These are phyloP conservation scores for Coemansia reversa DNA, from an alignment of 192 early-diverging fungal species.

Conservation along the genomic window DNA sequence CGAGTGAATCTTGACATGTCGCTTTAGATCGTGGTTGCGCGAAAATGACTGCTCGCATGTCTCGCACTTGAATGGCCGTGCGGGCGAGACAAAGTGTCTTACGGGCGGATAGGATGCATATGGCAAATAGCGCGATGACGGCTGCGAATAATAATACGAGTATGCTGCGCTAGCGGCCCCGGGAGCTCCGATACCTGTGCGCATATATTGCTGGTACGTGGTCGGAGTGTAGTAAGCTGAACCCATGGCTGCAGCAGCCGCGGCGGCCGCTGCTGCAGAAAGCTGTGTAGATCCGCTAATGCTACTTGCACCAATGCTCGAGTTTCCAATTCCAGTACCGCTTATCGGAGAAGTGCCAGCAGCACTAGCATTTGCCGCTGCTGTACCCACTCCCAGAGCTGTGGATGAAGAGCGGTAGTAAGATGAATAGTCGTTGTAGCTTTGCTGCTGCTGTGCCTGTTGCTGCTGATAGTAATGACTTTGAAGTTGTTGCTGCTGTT, in stretches of 20 bases:
- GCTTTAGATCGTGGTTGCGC: constrained; percentile 72
- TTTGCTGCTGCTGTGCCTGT: constrained; percentile 23
- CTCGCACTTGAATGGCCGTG: constrained; percentile 58
- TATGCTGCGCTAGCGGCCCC: constrained; percentile 6
- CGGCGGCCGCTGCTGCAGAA: constrained; percentile 35
- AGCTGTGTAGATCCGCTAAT: constrained; percentile 12
- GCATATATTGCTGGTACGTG: constrained; percentile 51
- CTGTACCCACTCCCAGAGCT: constrained; percentile 21
- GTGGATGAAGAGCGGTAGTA: constrained; percentile 53
- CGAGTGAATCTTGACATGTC: constrained; percentile 74
- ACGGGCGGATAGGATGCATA: constrained; percentile 52
- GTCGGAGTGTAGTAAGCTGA: constrained; percentile 42
- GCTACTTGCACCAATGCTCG: neutral
- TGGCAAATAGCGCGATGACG: constrained; percentile 44
- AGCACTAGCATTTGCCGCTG: constrained; percentile 1
- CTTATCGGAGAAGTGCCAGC: constrained; percentile 26
- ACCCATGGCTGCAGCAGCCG: constrained; percentile 38
- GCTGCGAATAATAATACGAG: constrained; percentile 51
- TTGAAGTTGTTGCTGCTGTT: constrained; percentile 20
- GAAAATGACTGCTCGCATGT: constrained; percentile 62
- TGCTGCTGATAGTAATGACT: constrained; percentile 21
- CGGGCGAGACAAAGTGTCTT: constrained; percentile 53
- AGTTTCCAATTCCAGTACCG: constrained; percentile 18
- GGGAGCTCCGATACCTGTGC: constrained; percentile 13
- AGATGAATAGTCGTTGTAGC: constrained; percentile 46